phyloP scores from a whole-genome alignment of 306 rosid genomes.

The Carpinus fangiana region DNA sequence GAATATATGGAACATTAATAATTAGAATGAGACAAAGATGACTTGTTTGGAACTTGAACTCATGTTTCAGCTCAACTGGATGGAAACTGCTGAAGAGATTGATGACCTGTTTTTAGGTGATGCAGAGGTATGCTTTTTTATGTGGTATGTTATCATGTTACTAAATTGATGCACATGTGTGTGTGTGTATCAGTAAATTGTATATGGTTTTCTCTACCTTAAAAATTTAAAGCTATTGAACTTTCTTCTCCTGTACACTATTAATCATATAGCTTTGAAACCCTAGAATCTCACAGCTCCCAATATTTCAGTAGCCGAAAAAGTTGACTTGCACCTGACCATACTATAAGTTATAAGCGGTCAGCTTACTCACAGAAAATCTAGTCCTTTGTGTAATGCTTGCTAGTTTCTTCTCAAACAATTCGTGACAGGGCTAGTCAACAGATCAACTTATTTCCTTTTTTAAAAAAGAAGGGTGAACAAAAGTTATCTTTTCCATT shows the following conservation, averaged over 20 bases:
- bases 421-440: neutral
- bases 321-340: neutral
- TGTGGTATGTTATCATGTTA: neutral
- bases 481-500: neutral
- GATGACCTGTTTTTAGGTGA: conserved; percentile 86
- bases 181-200: neutral
- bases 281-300: neutral
- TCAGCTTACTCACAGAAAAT: neutral
- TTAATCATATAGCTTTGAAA: neutral
- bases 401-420: neutral
- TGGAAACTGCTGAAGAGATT: conserved; percentile 80
- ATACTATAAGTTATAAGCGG: neutral
- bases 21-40: conserved; percentile 5
- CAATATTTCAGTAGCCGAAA: neutral
- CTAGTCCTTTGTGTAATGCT: neutral
- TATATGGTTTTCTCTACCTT: neutral
- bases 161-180: neutral
- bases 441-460: neutral
- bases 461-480: neutral
- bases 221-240: neutral
- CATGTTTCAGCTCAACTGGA: conserved; percentile 71
- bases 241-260: neutral
- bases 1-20: neutral
- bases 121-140: conserved; percentile 63
- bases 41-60: conserved; percentile 26